Evolutionary conservation across 305 asterid genomes (phyloP).

Genomic region (Ilex paraguariensis): DNA sequence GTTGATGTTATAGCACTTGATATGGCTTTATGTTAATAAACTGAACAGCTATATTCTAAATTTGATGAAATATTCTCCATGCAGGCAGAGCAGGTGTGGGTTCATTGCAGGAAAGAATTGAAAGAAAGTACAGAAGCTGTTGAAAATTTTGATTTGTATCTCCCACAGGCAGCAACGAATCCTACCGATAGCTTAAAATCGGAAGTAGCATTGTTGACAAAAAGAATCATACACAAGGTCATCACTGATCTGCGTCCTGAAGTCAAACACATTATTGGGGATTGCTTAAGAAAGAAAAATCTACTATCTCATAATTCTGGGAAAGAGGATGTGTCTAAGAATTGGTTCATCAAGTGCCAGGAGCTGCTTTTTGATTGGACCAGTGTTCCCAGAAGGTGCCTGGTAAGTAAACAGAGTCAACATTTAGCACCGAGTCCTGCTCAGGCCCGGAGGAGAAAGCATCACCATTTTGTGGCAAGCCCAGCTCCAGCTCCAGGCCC

Average conservation of each 20-base stretch:
- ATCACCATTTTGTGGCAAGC: neutral
- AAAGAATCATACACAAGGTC: conserved; percentile 29
- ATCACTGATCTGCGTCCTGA: conserved; percentile 27
- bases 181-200: conserved; percentile 13
- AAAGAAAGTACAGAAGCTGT: conserved; percentile 26
- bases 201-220: conserved; percentile 23
- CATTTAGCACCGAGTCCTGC: no score
- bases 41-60: neutral
- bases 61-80: conserved; percentile 9
- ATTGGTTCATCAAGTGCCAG: conserved; percentile 19
- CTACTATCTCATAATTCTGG: conserved; percentile 16
- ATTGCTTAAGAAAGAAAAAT: conserved; percentile 33
- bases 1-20: neutral
- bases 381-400: conserved; percentile 56
- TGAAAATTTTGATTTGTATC: conserved; percentile 23
- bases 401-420: conserved; percentile 23
- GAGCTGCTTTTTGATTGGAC: conserved; percentile 31
- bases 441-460: conserved; percentile 2
- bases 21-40: neutral
- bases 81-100: conserved; percentile 52
- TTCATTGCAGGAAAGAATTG: conserved; percentile 38
- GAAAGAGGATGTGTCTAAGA: conserved; percentile 4
- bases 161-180: conserved; percentile 12
- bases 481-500: conserved; percentile 28
- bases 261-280: conserved; percentile 28